Base-by-base conservation (phyloP, 2,329 filamentous ascomycete genomes). In the Diaporthe destruens region DNA sequence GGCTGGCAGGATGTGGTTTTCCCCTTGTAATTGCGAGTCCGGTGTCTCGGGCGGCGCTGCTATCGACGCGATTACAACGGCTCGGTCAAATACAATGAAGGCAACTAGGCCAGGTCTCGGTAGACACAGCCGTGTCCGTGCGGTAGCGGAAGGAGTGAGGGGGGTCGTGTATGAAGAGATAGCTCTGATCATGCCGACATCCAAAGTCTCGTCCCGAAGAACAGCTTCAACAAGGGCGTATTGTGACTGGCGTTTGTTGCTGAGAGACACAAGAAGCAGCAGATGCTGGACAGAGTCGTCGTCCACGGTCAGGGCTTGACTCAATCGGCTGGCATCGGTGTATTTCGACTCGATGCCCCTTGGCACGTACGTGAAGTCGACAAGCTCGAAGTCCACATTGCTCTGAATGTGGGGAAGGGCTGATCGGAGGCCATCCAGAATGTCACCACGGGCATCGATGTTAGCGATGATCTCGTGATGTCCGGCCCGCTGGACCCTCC, bases 401-500 rank as follows among this genome's bases (percentile, higher is more conserved):
- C 85, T 81, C 42, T 84, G 84, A 66, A 84, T 82, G 56, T 85
- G 81, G 1, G 87, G 84, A 56, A 88, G 87, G 14, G 86, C 82
- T 51, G 87, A 84, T 69, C 89, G 88, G 23, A 97, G 83, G 42
- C 91, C 89, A 2, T 85, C 81, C 20, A 92, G 80, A 47, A 98
- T 86, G 5, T 88, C 82, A 29, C 91, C 89, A 71, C 91, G 89
- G 72, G 91, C 85, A 80, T 97, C 93, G 29, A 91, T 86, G 74
- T 96, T 94, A 34, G 88, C 88, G 59, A 93, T 88, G 61, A 94
- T 87, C 55, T 93, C 90, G 79, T 95, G 92, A 76, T 95, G 94
- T 44, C 95, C 95, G 74, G 93, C 94, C 81, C 96, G 94, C 78
- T 96, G 94, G 55, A 98, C 87, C 79, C 93, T 93, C 96, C 96